Evolutionary conservation across 345 rosid species (phyloP).

Genomic region (Hypericum androsaemum): DNA sequence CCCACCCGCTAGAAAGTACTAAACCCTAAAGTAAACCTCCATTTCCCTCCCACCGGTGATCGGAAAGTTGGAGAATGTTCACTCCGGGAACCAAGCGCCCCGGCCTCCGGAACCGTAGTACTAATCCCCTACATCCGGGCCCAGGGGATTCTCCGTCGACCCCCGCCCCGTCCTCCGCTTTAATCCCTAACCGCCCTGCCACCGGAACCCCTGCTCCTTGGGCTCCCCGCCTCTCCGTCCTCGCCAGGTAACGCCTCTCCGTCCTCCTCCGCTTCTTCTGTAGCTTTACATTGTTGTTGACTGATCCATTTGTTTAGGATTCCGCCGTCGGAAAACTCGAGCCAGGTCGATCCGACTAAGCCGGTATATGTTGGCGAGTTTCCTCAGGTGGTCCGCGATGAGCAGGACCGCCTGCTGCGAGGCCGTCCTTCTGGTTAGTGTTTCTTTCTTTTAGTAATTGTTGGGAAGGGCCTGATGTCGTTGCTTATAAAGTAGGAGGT

Average conservation of each 20-base stretch:
- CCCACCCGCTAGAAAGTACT: too few species aligned
- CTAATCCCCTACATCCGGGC: too few species aligned
- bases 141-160: constrained; percentile 18
- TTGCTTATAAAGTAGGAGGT: constrained; percentile 11
- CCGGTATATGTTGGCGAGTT: constrained; percentile 89
- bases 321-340: constrained; percentile 36
- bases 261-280: background rate
- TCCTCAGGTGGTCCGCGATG: constrained; percentile 68
- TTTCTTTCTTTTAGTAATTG: constrained; percentile 9
- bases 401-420: constrained; percentile 38
- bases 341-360: constrained; percentile 45
- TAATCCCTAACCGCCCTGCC: constrained; percentile 50
- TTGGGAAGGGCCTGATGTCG: background rate
- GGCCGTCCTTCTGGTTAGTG: constrained; percentile 48
- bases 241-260: constrained; percentile 50
- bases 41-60: background rate
- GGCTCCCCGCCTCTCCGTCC: constrained; percentile 84
- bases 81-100: constrained; percentile 57
- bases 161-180: constrained; percentile 29
- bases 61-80: constrained; percentile 39
- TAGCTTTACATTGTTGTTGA: constrained; percentile 4
- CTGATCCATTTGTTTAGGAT: constrained; percentile 27
- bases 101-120: constrained; percentile 32
- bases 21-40: constrained; percentile 27
- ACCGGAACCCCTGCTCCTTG: constrained; percentile 91